Evolutionary conservation across 495 filamentous ascomycete genomes (phyloP), one percentile per base, ranked within the genome.

Genomic region (Thermothielavioides terrestris): DNA sequence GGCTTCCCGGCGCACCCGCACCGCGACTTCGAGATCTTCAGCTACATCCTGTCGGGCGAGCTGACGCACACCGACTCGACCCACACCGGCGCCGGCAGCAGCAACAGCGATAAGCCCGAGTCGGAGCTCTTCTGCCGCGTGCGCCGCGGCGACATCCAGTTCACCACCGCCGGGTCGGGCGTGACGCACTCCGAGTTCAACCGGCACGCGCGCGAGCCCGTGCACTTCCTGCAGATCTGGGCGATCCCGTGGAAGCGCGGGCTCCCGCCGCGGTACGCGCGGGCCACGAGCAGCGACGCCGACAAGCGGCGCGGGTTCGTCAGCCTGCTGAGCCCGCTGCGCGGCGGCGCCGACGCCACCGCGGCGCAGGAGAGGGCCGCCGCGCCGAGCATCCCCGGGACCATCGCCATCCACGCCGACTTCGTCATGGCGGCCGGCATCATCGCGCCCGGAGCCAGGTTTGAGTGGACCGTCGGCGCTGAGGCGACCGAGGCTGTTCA

Each of bases 211-310:
- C 66, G 68, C 35, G 77, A 84, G 22, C 71, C 79, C 11, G 82
- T 86, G 15, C 86, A 91, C 59, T 89, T 89, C 62, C 71, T 90
- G 18, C 85, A 90, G 65, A 90, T 90, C 52, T 90, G 85, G 86
- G 85, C 78, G 3, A 63, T 83, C 18, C 85, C 86, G 2, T 87
- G 84, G 78, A 75, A 73, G 58, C 65, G 70, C 6, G 82, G 84
- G 6, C 70, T 91, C 43, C 77, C 70, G 50, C 86, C 85, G 4
- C 71, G 74, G 20, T 91, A 91, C 60, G 81, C 84, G 57, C 87
- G 82, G 10, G 73, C 67, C 49, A 79, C 74, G 20, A 88, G 86
- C 53, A 61, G 68, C 31, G 85, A 90, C 43, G 81, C 78, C 20
- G 71, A 68, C 42, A 91, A 91, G 71, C 71, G 76, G 22, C 68